These are phyloP conservation scores for Kalmanozyma brasiliensis DNA, from an alignment of 1,284 basidiomycete species.

Conservation along the genomic window DNA sequence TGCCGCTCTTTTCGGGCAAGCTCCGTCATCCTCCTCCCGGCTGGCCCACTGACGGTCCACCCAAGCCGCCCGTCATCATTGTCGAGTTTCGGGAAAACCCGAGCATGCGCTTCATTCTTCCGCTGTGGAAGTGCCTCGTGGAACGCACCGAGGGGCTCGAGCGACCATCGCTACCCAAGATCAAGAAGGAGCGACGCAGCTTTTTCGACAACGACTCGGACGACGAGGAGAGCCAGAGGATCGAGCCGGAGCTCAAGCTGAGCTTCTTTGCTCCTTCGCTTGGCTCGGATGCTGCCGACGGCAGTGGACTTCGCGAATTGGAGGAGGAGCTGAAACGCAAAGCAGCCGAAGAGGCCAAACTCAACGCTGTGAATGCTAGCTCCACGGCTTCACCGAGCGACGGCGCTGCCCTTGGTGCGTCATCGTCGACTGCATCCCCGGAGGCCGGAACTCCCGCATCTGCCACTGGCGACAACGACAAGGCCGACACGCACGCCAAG, in stretches of 20 bases:
- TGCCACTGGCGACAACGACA: conserved; percentile 14
- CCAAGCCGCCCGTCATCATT: conserved; percentile 61
- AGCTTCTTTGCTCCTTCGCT: conserved; percentile 59
- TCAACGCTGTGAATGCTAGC: conserved; percentile 14
- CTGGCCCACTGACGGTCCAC: conserved; percentile 50
- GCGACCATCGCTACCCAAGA: conserved; percentile 36
- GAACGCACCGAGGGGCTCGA: conserved; percentile 55
- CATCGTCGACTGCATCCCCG: conserved; percentile 17
- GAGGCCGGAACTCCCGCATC: conserved; percentile 9
- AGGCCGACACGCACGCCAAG: conserved; percentile 12
- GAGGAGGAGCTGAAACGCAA: conserved; percentile 44
- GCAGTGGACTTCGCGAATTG: conserved; percentile 50
- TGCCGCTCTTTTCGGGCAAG: conserved; percentile 27
- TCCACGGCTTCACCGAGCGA: conserved; percentile 8
- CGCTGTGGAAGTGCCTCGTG: conserved; percentile 60
- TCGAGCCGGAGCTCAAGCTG: conserved; percentile 48
- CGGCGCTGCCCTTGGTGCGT: conserved; percentile 1
- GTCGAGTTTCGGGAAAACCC: conserved; percentile 67
- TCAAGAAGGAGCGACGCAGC: conserved; percentile 49
- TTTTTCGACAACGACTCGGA: conserved; percentile 53
- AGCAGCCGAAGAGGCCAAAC: conserved; percentile 36
- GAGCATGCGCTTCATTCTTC: conserved; percentile 61
- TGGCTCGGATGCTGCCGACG: conserved; percentile 57
- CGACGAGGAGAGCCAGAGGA: conserved; percentile 39
- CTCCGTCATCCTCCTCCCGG: conserved; percentile 48